Evolutionary conservation across 306 rosid species (phyloP).

Genomic region (Pterocarpus macrocarpus): DNA sequence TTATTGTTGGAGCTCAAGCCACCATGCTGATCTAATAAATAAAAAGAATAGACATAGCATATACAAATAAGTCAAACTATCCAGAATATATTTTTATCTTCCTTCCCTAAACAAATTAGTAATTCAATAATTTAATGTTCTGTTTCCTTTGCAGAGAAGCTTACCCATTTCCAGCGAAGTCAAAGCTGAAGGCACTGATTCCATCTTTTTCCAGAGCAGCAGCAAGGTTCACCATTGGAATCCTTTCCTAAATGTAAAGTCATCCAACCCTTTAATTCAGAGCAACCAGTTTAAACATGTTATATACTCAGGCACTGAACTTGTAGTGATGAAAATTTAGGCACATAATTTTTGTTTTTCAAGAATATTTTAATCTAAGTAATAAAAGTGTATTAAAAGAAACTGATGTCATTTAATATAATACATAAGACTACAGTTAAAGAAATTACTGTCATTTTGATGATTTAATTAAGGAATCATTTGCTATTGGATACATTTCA

Average conservation of each 20-base stretch:
- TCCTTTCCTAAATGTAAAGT: constrained; percentile 66
- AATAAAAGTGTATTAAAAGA: not conserved
- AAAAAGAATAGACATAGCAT: not conserved
- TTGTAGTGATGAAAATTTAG: not conserved
- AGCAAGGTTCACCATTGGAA: constrained; percentile 88
- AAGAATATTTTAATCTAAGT: not conserved
- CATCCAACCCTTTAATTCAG: constrained; percentile 22
- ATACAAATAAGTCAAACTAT: constrained; percentile 5
- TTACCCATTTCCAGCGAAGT: constrained; percentile 95
- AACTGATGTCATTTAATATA: not conserved
- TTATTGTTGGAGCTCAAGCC: not conserved
- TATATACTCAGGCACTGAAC: not conserved
- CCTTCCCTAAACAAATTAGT: constrained; percentile 5
- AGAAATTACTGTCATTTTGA: not conserved
- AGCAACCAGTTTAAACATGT: constrained; percentile 35
- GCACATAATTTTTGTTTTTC: not conserved
- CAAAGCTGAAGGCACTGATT: constrained; percentile 80
- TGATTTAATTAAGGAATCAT: not conserved
- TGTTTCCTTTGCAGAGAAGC: constrained; percentile 26
- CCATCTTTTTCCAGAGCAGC: constrained; percentile 67
- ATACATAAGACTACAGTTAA: not conserved
- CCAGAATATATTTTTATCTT: constrained; percentile 2
- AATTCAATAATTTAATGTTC: constrained; percentile 5
- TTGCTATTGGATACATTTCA: not conserved
- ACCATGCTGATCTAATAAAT: constrained; percentile 12